A percentile compares a stretch with the other conserved stretches of the same genome.
Evolutionary conservation across 805 yeast species (phyloP).

Genomic region (Kuraishia hungarica): DNA sequence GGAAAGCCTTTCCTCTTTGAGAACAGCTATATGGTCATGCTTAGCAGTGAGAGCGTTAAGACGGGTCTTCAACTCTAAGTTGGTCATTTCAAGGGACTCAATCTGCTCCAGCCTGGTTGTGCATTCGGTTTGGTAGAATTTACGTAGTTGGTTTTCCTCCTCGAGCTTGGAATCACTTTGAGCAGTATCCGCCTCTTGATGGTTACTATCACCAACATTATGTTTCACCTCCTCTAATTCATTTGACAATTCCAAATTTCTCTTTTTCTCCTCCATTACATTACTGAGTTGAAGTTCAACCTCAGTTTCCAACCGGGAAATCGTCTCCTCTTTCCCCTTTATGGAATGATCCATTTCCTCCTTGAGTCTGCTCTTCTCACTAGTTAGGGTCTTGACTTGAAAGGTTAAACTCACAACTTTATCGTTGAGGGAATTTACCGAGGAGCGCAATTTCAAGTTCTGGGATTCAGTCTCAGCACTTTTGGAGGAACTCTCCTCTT

Average conservation of each 20-base stretch:
- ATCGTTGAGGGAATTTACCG: not conserved
- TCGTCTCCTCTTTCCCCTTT: not conserved
- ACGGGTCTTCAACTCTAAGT: conserved; percentile 42
- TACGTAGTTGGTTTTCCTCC: not conserved
- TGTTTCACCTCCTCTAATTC: not conserved
- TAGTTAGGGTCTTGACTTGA: not conserved
- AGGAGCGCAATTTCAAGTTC: not conserved
- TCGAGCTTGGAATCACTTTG: too few relatives aligned
- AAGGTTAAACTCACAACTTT: not conserved
- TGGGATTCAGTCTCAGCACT: not conserved
- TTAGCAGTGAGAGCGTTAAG: conserved; percentile 40
- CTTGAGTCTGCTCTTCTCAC: not conserved
- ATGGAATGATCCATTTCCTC: not conserved
- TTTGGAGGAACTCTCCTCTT: not conserved
- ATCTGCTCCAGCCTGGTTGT: conserved; percentile 33
- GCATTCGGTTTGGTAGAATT: conserved; percentile 11
- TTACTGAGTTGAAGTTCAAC: not conserved
- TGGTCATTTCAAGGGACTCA: conserved; percentile 40
- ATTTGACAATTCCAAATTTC: not conserved
- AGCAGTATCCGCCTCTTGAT: not conserved
- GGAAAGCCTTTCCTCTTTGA: conserved; percentile 45
- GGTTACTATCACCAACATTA: too few relatives aligned
- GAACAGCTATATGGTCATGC: conserved; percentile 36
- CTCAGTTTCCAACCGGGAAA: not conserved
- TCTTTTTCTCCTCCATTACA: not conserved